Base-by-base conservation (phyloP, 768 basidiomycete species). In the Russula sp. region DNA sequence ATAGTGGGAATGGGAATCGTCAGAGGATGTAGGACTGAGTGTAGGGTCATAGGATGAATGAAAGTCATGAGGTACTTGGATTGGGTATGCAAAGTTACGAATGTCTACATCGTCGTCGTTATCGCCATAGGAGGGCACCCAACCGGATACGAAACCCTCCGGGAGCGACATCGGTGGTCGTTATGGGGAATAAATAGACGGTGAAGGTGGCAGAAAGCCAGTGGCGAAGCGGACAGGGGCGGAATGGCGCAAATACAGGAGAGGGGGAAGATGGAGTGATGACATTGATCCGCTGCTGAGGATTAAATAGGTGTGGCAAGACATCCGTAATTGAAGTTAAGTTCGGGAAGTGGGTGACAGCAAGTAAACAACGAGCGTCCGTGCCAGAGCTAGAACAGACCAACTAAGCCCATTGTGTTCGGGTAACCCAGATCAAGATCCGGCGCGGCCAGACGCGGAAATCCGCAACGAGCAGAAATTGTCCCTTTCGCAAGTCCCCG, bases 41-140 rank as follows among this genome's bases (percentile, higher is more conserved):
- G 41, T 18, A 5, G n/a, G n/a, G n/a, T n/a, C n/a, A 52, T 52
- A 32, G 64, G 36, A n/a, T n/a, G 32, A 10, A 13, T 10, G 38
- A n/a, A 50, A 54, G 16, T 63, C 36, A 36, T 64, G 5, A 46
- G 57, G 41, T 22, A 54, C 16, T 39, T 55, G 29, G 56, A 56
- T 35, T 8, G 62, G 61, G 62, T 58, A 56, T 54, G 52, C 9
- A 38, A 46, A 36, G 52, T 36, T 53, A 43, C 4, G 59, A 13
- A 59, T 47, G 39, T 64, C 58, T 57, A 66, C 63, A 46, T 64
- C 55, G 58, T 66, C 62, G 49, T 64, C 20, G 42, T 29, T 29
- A 29, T 66, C 66, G 59, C 57, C 42, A 34, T 35, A 49, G 41
- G 66, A 65, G 56, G 66, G 66, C 39, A 58, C 39, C 66, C 66